Percentiles rank a stretch among this genome's conserved stretches.
These are phyloP conservation scores for Fusarium subglutinans DNA, from an alignment of 2,329 filamentous ascomycete genomes.

Conservation along the genomic window DNA sequence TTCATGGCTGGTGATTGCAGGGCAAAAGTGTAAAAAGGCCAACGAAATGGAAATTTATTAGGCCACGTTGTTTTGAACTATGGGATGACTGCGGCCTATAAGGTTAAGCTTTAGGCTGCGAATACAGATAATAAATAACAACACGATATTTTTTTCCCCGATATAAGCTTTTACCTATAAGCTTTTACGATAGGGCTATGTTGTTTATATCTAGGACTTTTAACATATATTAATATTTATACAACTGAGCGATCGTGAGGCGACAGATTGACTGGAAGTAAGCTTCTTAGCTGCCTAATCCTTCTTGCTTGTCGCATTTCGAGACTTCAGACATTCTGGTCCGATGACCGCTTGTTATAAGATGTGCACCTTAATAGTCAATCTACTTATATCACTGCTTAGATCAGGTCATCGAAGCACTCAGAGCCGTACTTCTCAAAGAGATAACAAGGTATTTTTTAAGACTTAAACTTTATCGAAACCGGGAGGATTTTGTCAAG, in stretches of 20 bases:
- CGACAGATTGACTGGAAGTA: not conserved
- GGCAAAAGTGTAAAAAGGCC: not conserved
- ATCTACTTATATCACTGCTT: not conserved
- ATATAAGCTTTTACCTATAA: no score
- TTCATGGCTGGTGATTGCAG: not conserved
- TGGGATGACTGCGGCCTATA: no score
- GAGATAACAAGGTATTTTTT: no score
- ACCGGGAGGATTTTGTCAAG: not conserved
- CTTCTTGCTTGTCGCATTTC: rapidly evolving
- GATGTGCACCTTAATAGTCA: not conserved
- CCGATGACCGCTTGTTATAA: not conserved
- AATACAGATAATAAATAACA: no score
- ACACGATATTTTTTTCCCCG: no score
- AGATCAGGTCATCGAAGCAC: not conserved
- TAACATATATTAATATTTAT: rapidly evolving
- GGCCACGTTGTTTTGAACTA: not conserved
- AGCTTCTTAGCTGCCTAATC: not conserved
- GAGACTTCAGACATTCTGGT: not conserved
- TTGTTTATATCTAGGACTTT: not conserved
- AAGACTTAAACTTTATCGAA: rapidly evolving
- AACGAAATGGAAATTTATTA: not conserved
- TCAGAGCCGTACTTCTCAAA: not conserved
- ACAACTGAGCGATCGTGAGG: not conserved
- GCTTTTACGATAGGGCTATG: no score
- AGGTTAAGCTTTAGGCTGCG: no score